A percentile compares a stretch with the other conserved stretches of the same genome.
phyloP scores from a whole-genome alignment of 495 filamentous ascomycete genomes.

The Neurospora sp. region DNA sequence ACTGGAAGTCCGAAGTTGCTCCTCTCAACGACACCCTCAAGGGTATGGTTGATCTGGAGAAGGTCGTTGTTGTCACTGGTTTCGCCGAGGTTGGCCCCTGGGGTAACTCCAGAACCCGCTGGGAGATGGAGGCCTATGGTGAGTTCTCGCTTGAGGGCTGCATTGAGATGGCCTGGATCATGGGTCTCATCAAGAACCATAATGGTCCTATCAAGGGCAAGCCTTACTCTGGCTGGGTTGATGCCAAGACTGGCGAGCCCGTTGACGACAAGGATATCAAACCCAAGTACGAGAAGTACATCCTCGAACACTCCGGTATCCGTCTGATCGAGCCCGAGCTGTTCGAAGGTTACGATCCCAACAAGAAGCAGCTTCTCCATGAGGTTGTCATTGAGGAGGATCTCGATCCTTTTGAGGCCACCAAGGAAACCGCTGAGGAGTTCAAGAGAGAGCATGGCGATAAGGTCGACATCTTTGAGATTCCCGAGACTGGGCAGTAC shows the following conservation, averaged over 20 bases:
- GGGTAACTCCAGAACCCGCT: conserved; percentile 95
- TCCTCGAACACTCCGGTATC: conserved; percentile 94
- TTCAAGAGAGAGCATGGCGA: conserved; percentile 96
- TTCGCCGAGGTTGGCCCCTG: conserved; percentile 95
- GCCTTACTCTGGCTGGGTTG: conserved; percentile 95
- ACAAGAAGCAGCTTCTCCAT: conserved; percentile 95
- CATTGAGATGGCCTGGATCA: conserved; percentile 99
- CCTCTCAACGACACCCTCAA: conserved; percentile 79
- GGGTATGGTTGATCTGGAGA: conserved; percentile 97
- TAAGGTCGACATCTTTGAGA: conserved; percentile 94
- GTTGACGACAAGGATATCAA: conserved; percentile 98
- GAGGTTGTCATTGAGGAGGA: conserved; percentile 96
- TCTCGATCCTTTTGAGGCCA: conserved; percentile 91
- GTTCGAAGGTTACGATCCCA: conserved; percentile 95
- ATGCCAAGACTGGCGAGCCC: conserved; percentile 84
- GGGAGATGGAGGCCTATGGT: conserved; percentile 98
- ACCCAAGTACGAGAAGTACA: conserved; percentile 88
- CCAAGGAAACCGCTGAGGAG: conserved; percentile 93
- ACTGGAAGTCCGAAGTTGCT: conserved; percentile 85
- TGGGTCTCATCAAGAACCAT: conserved; percentile 98
- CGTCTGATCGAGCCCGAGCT: conserved; percentile 95
- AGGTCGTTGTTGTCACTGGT: conserved; percentile 93
- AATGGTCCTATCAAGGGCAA: conserved; percentile 97
- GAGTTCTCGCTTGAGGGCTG: conserved; percentile 96
- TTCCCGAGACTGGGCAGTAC: conserved; percentile 89